These are phyloP conservation scores for Aspergillus biplanus DNA, from an alignment of 495 filamentous ascomycete species.

Conservation along the genomic window DNA sequence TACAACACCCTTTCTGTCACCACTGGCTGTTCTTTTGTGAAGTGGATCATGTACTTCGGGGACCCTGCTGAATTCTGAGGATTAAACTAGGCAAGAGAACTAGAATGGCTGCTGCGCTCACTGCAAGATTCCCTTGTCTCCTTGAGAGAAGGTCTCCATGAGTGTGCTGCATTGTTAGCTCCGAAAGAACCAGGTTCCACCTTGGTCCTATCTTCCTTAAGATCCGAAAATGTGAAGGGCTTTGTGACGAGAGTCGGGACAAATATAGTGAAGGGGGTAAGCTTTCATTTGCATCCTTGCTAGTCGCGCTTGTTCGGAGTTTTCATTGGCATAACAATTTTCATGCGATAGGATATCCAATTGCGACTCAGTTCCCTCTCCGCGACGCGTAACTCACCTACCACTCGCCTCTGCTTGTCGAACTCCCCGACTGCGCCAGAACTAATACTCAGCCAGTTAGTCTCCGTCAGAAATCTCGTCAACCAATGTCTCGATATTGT, in stretches of 20 bases:
- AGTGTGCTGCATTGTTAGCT: constrained; percentile 82
- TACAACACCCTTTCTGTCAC: not conserved
- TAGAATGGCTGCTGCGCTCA: constrained; percentile 82
- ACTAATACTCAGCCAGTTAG: constrained; percentile 67
- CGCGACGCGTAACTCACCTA: constrained; percentile 45
- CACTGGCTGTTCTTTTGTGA: not conserved
- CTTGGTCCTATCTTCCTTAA: constrained; percentile 81
- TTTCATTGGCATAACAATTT: not conserved
- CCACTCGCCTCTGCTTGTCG: constrained; percentile 61
- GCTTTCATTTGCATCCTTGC: constrained; percentile 28
- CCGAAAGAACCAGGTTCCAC: constrained; percentile 83
- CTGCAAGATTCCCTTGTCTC: constrained; percentile 77
- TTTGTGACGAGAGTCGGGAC: constrained; percentile 82
- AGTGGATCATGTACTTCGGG: not conserved
- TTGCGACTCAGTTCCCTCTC: constrained; percentile 53
- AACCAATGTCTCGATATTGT: constrained; percentile 78
- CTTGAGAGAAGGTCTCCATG: constrained; percentile 82
- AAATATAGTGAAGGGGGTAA: constrained; percentile 74
- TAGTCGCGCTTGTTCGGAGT: no score
- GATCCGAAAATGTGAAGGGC: constrained; percentile 89
- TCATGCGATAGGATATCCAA: constrained; percentile 48
- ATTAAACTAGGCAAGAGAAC: constrained; percentile 65
- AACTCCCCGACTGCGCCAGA: constrained; percentile 51
- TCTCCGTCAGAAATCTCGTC: constrained; percentile 72
- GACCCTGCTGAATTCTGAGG: constrained; percentile 1